Evolutionary conservation across 2,329 filamentous ascomycete species (phyloP), one percentile per base, ranked within the genome.

Genomic region (Cladosporium sp.): DNA sequence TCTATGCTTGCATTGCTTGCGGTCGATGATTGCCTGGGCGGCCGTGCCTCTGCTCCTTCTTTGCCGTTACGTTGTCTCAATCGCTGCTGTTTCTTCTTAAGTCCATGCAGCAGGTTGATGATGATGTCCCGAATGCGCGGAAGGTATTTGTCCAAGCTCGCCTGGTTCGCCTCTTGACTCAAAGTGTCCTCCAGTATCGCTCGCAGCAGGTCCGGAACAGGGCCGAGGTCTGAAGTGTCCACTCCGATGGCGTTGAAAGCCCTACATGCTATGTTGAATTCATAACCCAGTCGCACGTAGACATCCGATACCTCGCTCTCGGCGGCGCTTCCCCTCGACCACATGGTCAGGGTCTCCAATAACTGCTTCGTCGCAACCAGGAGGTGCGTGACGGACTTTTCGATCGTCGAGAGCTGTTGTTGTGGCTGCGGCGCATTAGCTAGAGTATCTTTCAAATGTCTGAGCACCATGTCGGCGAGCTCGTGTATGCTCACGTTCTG

Each of bases 251-350:
- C 92, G 74, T 92, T 92, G 80, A 99, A 99, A 68, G 95, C 94
- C 65, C 95, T 90, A 79, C 94, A 98, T 32, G 95, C 95, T 83
- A 99, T 95, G 80, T 99, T 99, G 85, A 99, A 99, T 80, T 99
- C 95, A 80, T 99, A 99, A 57, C 95, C 95, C 68, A 99, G 83
- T 68, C 95, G 90, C 68, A 99, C 95, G 77, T 99, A 99, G 73
- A 99, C 95, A 78, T 99, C 95, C 14, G 95, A 98, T 67, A 99
- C 95, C 78, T 98, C 92, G 68, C 90, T 91, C 80, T 99, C 95
- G 69, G 92, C 93, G 64, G 95, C 93, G 74, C 91, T 89, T 68
- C 92, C 90, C 66, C 94, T 92, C 67, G 95, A 99, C 95, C 95
- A 99, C 84, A 96, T 91, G 57, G 95, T 99, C 68, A 99, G 84